Evolutionary conservation across 345 rosid species (phyloP).

Genomic region (Hirschfeldia incana): DNA sequence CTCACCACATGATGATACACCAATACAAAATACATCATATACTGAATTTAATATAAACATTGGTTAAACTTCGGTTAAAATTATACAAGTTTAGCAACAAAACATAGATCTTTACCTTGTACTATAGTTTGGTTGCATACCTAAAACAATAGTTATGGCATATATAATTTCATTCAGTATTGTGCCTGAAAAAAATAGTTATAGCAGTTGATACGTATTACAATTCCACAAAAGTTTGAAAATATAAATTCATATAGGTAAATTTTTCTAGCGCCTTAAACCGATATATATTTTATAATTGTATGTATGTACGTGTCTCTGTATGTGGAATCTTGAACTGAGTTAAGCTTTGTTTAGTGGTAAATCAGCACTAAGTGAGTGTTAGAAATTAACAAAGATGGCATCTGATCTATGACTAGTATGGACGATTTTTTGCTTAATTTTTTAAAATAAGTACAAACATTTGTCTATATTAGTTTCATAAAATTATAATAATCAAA

Average conservation of each 20-base stretch:
- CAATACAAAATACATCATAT: constrained; percentile 7
- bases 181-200: background rate
- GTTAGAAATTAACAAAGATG: constrained; percentile 4
- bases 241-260: background rate
- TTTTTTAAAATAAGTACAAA: background rate
- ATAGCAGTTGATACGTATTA: background rate
- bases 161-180: background rate
- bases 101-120: background rate
- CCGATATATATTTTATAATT: background rate
- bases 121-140: background rate
- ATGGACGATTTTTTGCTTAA: background rate
- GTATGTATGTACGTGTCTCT: background rate
- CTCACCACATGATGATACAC: constrained; percentile 32
- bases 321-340: constrained; percentile 15
- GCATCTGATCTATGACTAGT: constrained; percentile 27
- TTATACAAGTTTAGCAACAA: background rate
- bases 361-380: constrained; percentile 20
- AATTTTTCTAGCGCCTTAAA: background rate
- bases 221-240: background rate
- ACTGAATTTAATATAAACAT: constrained; percentile 7
- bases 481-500: background rate
- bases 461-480: constrained; percentile 29
- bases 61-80: background rate
- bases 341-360: constrained; percentile 22
- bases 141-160: background rate